These are phyloP conservation scores for Huntiella abstrusa DNA, from an alignment of 2,329 filamentous ascomycete genomes.

Conservation along the genomic window DNA sequence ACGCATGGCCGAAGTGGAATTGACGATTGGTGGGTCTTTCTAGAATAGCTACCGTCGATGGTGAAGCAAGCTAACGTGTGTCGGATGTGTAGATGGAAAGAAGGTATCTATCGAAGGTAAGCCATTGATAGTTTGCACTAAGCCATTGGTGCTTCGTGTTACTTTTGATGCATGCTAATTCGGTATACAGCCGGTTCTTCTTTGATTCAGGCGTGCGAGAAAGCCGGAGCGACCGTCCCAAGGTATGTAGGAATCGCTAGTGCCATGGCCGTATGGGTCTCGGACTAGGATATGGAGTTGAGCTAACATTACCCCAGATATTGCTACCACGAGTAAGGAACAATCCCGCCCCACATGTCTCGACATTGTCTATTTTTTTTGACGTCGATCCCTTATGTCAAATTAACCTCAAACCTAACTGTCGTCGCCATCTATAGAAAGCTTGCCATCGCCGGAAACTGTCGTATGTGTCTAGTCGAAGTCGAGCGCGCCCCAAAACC, in stretches of 20 bases:
- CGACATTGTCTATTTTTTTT: conserved; percentile 15
- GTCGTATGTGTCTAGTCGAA: conserved; percentile 98
- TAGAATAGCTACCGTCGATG: not conserved
- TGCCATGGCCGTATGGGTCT: conserved; percentile 2
- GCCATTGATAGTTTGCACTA: conserved; percentile 13
- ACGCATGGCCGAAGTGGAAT: conserved; percentile 80
- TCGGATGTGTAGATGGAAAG: conserved; percentile 56
- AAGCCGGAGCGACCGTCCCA: conserved; percentile 77
- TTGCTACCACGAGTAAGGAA: conserved; percentile 86
- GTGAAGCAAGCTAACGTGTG: conserved; percentile 17
- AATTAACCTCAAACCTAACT: not conserved
- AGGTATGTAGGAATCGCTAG: conserved; percentile 33
- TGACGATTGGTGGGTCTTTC: conserved; percentile 59
- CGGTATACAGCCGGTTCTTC: conserved; percentile 63
- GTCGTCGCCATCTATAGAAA: conserved; percentile 40
- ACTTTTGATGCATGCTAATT: conserved; percentile 10
- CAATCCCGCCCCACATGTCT: conserved; percentile 11
- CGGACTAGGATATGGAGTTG: conserved; percentile 2
- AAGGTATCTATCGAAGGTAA: conserved; percentile 95
- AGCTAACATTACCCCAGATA: conserved; percentile 39
- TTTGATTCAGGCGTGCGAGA: conserved; percentile 97
- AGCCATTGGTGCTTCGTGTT: conserved; percentile 8
- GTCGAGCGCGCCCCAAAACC: conserved; percentile 93
- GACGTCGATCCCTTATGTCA: not conserved
- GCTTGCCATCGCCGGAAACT: conserved; percentile 97